Conservation (phyloP, 108 stramenopile species). For the Stephanodiscus triporus region DNA sequence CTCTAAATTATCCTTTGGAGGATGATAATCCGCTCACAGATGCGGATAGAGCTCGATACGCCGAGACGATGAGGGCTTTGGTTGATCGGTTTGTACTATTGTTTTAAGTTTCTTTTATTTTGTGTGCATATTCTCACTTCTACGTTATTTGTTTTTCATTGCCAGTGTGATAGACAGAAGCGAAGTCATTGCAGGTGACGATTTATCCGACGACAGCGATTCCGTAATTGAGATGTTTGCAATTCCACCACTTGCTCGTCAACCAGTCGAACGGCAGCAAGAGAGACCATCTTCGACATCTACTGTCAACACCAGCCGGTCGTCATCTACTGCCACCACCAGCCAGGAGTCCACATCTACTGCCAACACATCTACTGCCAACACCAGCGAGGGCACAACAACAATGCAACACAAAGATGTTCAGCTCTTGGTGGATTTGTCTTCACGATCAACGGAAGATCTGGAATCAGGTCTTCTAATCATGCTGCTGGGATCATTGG, state of each 20-base stretch:
- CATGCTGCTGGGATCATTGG: not conserved
- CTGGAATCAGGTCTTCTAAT: not conserved
- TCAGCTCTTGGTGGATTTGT: not conserved
- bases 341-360: not conserved
- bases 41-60: not conserved
- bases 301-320: not conserved
- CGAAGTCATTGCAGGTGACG: not conserved
- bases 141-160: not conserved
- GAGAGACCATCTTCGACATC: not conserved
- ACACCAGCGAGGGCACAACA: not conserved
- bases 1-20: not conserved
- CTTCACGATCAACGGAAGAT: not conserved
- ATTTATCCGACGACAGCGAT: not conserved
- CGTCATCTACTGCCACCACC: not conserved
- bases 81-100: no score
- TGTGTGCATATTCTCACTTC: conserved; percentile 3
- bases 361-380: not conserved
- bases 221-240: not conserved
- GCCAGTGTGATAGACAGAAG: conserved; percentile 1
- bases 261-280: not conserved
- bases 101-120: not conserved
- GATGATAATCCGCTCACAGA: not conserved
- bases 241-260: not conserved
- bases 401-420: no score
- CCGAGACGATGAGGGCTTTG: not conserved